Evolutionary conservation across 306 rosid species (phyloP).

Genomic region (Senna tora): DNA sequence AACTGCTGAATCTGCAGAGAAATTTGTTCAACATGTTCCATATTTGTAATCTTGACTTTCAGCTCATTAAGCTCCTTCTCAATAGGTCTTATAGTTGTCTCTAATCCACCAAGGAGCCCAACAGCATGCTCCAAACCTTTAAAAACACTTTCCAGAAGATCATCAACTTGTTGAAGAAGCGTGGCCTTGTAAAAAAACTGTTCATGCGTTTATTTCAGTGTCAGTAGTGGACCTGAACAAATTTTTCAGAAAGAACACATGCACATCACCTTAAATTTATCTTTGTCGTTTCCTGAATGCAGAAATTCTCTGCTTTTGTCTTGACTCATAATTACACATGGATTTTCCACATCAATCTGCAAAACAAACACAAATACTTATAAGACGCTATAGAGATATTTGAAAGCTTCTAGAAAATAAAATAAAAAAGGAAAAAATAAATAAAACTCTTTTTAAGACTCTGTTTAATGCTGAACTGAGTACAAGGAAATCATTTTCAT

Average conservation of each 20-base stretch:
- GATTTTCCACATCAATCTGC: conserved; percentile 97
- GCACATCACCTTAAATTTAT: conserved; percentile 83
- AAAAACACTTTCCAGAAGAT: conserved; percentile 72
- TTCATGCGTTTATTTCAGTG: conserved; percentile 37
- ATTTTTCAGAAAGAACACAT: conserved; percentile 15
- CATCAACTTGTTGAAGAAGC: conserved; percentile 90
- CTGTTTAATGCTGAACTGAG: background rate
- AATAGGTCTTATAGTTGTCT: conserved; percentile 71
- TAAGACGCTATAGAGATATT: background rate
- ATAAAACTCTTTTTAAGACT: background rate
- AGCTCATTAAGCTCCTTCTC: conserved; percentile 81
- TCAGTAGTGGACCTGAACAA: conserved; percentile 48
- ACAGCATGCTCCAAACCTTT: conserved; percentile 54
- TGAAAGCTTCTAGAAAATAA: conserved; percentile 17
- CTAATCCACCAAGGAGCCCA: conserved; percentile 66
- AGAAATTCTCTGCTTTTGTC: conserved; percentile 92
- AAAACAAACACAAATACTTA: conserved; percentile 17
- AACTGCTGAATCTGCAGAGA: conserved; percentile 63
- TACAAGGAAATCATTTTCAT: conserved; percentile 17
- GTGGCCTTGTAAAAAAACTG: conserved; percentile 97
- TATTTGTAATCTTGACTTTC: conserved; percentile 69
- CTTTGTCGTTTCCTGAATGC: conserved; percentile 89
- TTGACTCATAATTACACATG: conserved; percentile 92
- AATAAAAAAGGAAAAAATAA: background rate
- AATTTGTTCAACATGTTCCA: conserved; percentile 87